Conservation (phyloP, 1,284 basidiomycete genomes). For the Rhodofomes roseus region DNA sequence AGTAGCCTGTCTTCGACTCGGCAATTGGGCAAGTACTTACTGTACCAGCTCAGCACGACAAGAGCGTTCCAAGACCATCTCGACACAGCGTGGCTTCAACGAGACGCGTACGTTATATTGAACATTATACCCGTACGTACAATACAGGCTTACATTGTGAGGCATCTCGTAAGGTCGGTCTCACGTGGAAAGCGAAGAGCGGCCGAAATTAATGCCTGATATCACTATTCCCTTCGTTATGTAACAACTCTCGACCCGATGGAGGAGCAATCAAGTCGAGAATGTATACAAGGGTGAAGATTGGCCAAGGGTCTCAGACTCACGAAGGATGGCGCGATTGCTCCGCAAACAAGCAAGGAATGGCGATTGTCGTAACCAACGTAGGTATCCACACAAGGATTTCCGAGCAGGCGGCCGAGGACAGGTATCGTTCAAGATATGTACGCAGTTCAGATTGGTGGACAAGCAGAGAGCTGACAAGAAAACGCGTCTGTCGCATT, state of each 20-base stretch:
- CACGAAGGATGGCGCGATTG: not conserved
- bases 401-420: too few species aligned
- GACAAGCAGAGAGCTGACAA: not conserved
- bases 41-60: too few species aligned
- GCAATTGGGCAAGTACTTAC: too few species aligned
- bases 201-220: conserved; percentile 13
- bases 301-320: not conserved
- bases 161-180: conserved; percentile 15
- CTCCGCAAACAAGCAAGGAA: not conserved
- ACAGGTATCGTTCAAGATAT: not conserved
- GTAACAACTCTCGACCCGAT: conserved; percentile 12
- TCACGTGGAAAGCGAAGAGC: conserved; percentile 4
- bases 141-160: not conserved
- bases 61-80: too few species aligned
- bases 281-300: conserved; percentile 8
- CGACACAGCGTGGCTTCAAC: too few species aligned
- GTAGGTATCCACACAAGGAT: too few species aligned
- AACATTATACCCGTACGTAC: not conserved
- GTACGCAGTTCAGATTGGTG: too few species aligned
- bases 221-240: conserved; percentile 12
- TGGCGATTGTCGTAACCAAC: too few species aligned
- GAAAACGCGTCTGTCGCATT: not conserved
- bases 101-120: not conserved
- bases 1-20: too few species aligned
- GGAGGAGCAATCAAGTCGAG: conserved; percentile 3